phyloP scores from a whole-genome alignment of 495 filamentous ascomycete species.

The Saxophila tyrrhenica region DNA sequence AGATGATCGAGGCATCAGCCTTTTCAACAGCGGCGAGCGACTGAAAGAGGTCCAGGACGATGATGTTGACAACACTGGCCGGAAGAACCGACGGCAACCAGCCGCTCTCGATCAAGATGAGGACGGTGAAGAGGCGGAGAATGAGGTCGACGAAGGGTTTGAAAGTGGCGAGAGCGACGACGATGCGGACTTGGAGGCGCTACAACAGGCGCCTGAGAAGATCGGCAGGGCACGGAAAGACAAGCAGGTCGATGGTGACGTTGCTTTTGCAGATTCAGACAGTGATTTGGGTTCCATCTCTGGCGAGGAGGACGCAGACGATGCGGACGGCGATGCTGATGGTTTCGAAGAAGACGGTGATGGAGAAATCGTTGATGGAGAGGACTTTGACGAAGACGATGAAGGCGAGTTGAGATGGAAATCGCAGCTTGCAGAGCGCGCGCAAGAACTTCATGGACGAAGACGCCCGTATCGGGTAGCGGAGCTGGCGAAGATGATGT shows the following conservation, averaged over 20 bases:
- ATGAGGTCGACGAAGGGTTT: constrained; percentile 27
- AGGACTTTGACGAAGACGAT: constrained; percentile 46
- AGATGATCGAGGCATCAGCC: constrained; percentile 63
- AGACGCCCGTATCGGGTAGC: constrained; percentile 57
- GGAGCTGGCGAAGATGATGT: constrained; percentile 77
- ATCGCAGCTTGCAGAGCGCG: constrained; percentile 66
- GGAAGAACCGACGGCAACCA: constrained; percentile 57
- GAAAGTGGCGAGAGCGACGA: constrained; percentile 34
- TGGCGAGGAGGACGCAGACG: constrained; percentile 50
- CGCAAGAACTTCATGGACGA: constrained; percentile 56
- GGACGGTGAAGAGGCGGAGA: constrained; percentile 36
- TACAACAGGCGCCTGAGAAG: constrained; percentile 31
- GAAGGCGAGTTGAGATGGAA: constrained; percentile 70
- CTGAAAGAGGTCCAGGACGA: constrained; percentile 48
- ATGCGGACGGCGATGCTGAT: constrained; percentile 45
- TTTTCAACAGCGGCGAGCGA: constrained; percentile 68
- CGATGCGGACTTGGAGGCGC: constrained; percentile 28
- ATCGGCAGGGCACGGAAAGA: constrained; percentile 27
- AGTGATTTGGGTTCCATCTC: constrained; percentile 89
- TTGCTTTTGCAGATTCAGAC: constrained; percentile 92
- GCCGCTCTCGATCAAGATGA: constrained; percentile 49
- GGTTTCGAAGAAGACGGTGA: constrained; percentile 41
- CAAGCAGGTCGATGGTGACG: constrained; percentile 43
- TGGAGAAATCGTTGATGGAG: constrained; percentile 48
- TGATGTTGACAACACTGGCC: constrained; percentile 51